Conservation (phyloP, 129 eudicot genomes). For the carrot (Daucus carota) region DH1_v3.0 NC_030381.2:51339501-51340000, state of each 20-base stretch:
- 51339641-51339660: background rate
- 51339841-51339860: background rate
- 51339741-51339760: background rate
- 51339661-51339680: background rate
- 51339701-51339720: background rate
- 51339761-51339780: background rate
- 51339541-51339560: conserved; percentile 72
- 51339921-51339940: conserved; percentile 18
- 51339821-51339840: background rate
- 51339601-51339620: conserved; percentile 42
- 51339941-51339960: conserved; percentile 17
- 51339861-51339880: conserved; percentile 18
- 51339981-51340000: conserved; percentile 13
- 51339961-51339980: conserved; percentile 16
- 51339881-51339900: conserved; percentile 8
- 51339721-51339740: background rate
- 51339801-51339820: no score
- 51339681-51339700: background rate
- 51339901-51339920: conserved; percentile 17
- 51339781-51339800: no score
- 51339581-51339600: conserved; percentile 66
- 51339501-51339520: conserved; percentile 85
- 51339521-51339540: conserved; percentile 54
- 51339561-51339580: conserved; percentile 78
- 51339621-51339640: conserved; percentile 11